phyloP scores from a whole-genome alignment of 345 rosid species.

The Aurinia saxatilis region DNA sequence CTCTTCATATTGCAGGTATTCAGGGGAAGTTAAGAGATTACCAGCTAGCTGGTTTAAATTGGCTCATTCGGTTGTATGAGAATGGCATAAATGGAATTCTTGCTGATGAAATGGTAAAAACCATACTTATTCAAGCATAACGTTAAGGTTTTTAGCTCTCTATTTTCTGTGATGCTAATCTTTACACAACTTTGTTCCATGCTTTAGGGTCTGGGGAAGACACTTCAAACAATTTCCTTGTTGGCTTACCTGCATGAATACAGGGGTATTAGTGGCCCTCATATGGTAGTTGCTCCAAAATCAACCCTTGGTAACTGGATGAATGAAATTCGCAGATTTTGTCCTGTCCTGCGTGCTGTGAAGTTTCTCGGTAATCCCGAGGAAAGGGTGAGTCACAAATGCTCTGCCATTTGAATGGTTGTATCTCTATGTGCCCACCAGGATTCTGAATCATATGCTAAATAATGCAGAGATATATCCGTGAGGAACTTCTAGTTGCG shows the following conservation, averaged over 20 bases:
- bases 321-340: conserved; percentile 96
- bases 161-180: background rate
- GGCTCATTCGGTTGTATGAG: conserved; percentile 94
- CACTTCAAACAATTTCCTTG: conserved; percentile 91
- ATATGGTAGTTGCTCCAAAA: conserved; percentile 99
- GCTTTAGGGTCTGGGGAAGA: conserved; percentile 92
- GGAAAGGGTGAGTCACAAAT: conserved; percentile 59
- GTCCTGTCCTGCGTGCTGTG: conserved; percentile 88
- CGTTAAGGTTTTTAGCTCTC: conserved; percentile 20
- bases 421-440: background rate
- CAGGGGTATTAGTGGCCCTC: conserved; percentile 96
- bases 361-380: conserved; percentile 99
- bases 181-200: background rate
- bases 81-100: conserved; percentile 97
- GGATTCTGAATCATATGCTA: background rate
- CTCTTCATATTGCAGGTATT: conserved; percentile 52
- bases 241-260: conserved; percentile 94
- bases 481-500: conserved; percentile 76
- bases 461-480: conserved; percentile 57
- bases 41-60: conserved; percentile 93
- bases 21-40: conserved; percentile 98
- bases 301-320: conserved; percentile 99
- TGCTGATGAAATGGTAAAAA: conserved; percentile 88
- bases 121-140: background rate
- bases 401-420: background rate